Conservation (phyloP, 2,329 filamentous ascomycete species). For the Talaromyces sp. region DNA sequence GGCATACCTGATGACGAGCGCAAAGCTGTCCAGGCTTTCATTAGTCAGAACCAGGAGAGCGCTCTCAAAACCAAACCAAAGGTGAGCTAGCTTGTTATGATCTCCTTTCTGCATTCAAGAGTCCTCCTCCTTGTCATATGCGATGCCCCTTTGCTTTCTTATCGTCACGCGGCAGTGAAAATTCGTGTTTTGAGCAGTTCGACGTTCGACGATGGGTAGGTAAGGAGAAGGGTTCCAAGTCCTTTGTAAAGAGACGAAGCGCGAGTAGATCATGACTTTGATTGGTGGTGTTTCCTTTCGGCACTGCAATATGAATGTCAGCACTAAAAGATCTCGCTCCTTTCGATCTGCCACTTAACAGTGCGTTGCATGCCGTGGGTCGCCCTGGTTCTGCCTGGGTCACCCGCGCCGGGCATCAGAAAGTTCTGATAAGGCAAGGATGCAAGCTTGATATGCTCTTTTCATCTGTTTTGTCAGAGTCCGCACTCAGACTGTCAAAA, state of each 20-base stretch:
- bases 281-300: background rate
- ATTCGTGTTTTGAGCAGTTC: background rate
- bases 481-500: background rate
- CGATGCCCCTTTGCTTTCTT: background rate
- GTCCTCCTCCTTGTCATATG: background rate
- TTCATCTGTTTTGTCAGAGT: background rate
- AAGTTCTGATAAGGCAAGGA: background rate
- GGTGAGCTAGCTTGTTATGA: slow-evolving; percentile 46
- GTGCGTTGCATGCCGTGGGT: background rate
- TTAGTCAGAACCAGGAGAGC: slow-evolving; percentile 62
- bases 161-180: background rate
- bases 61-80: slow-evolving; percentile 83
- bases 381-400: background rate
- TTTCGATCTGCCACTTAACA: background rate
- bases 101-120: background rate
- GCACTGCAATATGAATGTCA: background rate
- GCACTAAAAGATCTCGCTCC: background rate
- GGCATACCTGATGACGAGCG: slow-evolving; percentile 51
- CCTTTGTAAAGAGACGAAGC: background rate
- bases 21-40: slow-evolving; percentile 64
- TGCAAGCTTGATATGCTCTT: background rate
- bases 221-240: background rate
- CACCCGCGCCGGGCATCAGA: background rate
- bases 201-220: background rate
- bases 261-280: background rate